Conservation (phyloP, 1,139 yeast genomes). For the Yamadazyma diddensiae region DNA sequence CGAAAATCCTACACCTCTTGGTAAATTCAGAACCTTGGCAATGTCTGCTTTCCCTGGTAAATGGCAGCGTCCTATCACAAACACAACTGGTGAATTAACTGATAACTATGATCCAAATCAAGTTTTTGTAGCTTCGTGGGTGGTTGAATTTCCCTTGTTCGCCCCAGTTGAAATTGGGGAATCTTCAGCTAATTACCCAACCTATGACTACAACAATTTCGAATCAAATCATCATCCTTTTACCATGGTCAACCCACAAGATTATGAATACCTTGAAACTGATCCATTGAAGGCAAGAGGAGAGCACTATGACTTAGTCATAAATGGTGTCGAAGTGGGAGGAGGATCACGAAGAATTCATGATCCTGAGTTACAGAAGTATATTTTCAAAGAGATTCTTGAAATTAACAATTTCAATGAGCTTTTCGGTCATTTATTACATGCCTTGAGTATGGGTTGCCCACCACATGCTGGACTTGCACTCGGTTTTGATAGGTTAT, state of each 20-base stretch:
- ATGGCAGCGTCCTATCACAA: slow-evolving; percentile 46
- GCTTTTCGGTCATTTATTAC: slow-evolving; percentile 83
- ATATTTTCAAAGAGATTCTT: slow-evolving; percentile 57
- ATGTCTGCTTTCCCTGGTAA: slow-evolving; percentile 50
- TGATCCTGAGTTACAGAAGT: slow-evolving; percentile 73
- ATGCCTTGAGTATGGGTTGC: slow-evolving; percentile 84
- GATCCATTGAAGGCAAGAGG: slow-evolving; percentile 73
- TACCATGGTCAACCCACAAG: slow-evolving; percentile 80
- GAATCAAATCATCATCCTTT: slow-evolving; percentile 95
- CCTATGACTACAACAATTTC: slow-evolving; percentile 44
- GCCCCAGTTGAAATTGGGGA: slow-evolving; percentile 56
- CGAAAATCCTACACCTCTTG: slow-evolving; percentile 95
- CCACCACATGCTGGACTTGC: slow-evolving; percentile 99
- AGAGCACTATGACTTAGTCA: slow-evolving; percentile 91
- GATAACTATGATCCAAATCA: slow-evolving; percentile 19
- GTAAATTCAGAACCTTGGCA: slow-evolving; percentile 75
- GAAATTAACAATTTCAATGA: slow-evolving; percentile 52
- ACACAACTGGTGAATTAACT: slow-evolving; percentile 15
- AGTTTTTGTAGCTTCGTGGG: slow-evolving; percentile 76
- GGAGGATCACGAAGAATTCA: slow-evolving; percentile 98
- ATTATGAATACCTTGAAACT: slow-evolving; percentile 52
- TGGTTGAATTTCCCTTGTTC: slow-evolving; percentile 86
- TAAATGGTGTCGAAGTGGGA: slow-evolving; percentile 94
- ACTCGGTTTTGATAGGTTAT: slow-evolving; percentile 87
- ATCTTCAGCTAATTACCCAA: slow-evolving; percentile 48